Base-by-base conservation (phyloP, 257 asterid genomes). In the Rauvolfia tetraphylla region DNA sequence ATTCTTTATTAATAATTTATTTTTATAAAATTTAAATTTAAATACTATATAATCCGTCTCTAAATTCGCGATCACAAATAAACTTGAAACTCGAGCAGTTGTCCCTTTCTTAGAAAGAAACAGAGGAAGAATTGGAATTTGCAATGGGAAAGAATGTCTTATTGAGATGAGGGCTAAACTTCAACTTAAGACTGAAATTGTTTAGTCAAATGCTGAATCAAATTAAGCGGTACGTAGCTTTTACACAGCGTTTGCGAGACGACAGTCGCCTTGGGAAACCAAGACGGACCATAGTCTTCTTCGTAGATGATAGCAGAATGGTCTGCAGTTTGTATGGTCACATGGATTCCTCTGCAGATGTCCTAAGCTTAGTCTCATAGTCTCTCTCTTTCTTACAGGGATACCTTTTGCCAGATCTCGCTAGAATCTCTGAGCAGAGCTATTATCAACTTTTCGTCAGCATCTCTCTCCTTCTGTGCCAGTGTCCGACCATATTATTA, bases 321-420 rank as follows among this genome's bases (percentile, higher is more conserved):
- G 74, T 62, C 68, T 48, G 81, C 56, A 75, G 71, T 44, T 81
- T 33, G 80, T 78, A 57, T 61, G 46, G 75, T 81, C 85, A 82
- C 86, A 82, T 79, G 81, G 86, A 82, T 82, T 79, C 83, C 83
- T 76, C 78, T 79, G 86, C 81, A 76, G 29, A 62, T 68, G 75
- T 67, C 73, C 56, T n/a, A 20, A 31, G 27, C 66, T 20, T 9
- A 29, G 29, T 38, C 53, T 4, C 2, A 20, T 33, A 41, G 13
- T 65, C 79, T 48, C 49, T 33, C 22, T 46, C 33, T 46, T 34
- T 72, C 23, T 25, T 17, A 10, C 74, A 48, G 36, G 73, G 46
- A 68, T 66, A 38, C 54, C 42, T 58, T 72, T 78, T 70, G 23
- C 79, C 83, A 75, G 83, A 81, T 77, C 81, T 73, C 71, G 68